Base-by-base conservation (phyloP, 2,329 filamentous ascomycete species). In the Zymoseptoria pseudotritici region DNA sequence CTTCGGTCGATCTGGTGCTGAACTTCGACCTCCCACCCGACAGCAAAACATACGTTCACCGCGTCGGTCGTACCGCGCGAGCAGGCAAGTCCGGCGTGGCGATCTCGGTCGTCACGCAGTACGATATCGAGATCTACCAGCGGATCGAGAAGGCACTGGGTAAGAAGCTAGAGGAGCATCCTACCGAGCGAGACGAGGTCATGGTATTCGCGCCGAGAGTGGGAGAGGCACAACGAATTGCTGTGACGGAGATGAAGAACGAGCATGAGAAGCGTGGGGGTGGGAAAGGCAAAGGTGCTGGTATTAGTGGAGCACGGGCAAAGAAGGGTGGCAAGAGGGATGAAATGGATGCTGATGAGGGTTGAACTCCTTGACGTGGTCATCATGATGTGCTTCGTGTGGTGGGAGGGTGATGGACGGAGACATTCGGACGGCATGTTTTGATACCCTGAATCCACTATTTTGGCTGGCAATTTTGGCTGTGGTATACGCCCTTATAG, bases 21-120 rank as follows among this genome's bases (percentile, higher is more conserved):
- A 96, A 96, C 76, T 89, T 87, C 66, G 91, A 96, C 69, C 77
- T 96, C 2, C 90, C 91, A 0, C 83, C 86, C 26, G 90, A 95
- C 74, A 89, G 85, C 68, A 95, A 96, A 76, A 96, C 91, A 0
- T 96, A 96, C 69, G 88, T 96, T 31, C 91, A 96, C 74, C 83
- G 91, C 56, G 91, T 96, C 0, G 91, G 91, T 20, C 87, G 91
- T 66, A 96, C 91, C 0, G 91, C 91, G 0, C 85, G 91, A 74
- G 91, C 91, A 0, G 91, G 91, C 29, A 92, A 92, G 73, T 87
- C 86, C 1, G 92, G 92, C 55, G 83, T 90, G 51, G 91, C 91
- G 8, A 82, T 96, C 53, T 90, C 82, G 56, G 77, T 97, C 8
- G 87, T 94, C 4, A 96, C 90, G 0, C 91, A 96, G 74, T 96